Evolutionary conservation across 352 stramenopile genomes (phyloP).

Genomic region (Globisporangium solare): DNA sequence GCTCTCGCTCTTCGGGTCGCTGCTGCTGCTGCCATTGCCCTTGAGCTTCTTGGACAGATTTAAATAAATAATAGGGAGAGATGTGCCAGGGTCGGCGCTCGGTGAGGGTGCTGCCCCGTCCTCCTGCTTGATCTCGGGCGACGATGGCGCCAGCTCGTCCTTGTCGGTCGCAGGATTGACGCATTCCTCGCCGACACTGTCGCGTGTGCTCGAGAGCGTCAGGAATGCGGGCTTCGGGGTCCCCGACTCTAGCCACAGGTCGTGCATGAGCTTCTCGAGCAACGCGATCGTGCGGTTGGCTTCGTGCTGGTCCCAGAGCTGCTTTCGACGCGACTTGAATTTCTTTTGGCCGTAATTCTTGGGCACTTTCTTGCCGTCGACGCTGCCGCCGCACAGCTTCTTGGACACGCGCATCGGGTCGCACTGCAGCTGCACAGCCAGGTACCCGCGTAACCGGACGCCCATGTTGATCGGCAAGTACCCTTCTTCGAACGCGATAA

Average conservation of each 20-base stretch:
- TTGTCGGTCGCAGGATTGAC: background rate
- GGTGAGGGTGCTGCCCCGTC: background rate
- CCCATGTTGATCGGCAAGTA: slow-evolving; percentile 68
- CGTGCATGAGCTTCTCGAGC: slow-evolving; percentile 45
- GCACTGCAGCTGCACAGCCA: slow-evolving; percentile 73
- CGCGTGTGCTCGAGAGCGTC: slow-evolving; percentile 57
- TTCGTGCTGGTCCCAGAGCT: slow-evolving; percentile 44
- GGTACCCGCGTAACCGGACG: slow-evolving; percentile 65
- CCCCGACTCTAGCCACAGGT: slow-evolving; percentile 54
- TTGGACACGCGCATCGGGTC: slow-evolving; percentile 82
- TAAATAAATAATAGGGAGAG: slow-evolving; percentile 81
- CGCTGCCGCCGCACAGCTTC: slow-evolving; percentile 66
- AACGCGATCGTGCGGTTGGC: slow-evolving; percentile 30
- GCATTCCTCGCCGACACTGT: slow-evolving; percentile 29
- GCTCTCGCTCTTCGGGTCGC: background rate
- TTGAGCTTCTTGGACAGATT: slow-evolving; percentile 70
- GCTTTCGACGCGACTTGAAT: slow-evolving; percentile 65
- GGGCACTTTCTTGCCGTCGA: slow-evolving; percentile 62
- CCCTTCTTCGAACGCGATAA: slow-evolving; percentile 64
- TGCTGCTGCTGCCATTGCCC: slow-evolving; percentile 4
- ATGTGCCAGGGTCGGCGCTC: slow-evolving; percentile 41
- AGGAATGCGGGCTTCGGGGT: slow-evolving; percentile 45
- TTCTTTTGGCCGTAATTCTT: slow-evolving; percentile 83
- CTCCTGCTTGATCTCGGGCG: background rate
- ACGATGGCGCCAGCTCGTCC: slow-evolving; percentile 4